Base-by-base conservation (phyloP, 345 rosid genomes). In the Gossypium mustelinum region DNA sequence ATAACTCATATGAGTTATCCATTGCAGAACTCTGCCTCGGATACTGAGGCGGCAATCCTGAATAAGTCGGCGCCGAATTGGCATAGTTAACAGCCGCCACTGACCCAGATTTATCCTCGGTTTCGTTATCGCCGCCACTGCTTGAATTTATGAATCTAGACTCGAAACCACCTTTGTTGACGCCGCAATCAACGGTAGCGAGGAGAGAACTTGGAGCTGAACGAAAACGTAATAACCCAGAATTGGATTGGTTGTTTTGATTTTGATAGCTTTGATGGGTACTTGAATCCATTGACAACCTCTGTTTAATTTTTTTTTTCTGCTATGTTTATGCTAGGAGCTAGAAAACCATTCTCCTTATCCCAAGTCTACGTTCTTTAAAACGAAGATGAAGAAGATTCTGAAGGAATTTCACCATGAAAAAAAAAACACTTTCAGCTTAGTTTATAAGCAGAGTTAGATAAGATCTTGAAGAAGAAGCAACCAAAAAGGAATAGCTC, bases 401-500 rank as follows among this genome's bases (percentile, higher is more conserved):
- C 80, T 17, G 47, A 66, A 41, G 80, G 81, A 81, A 81, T 85
- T 78, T 47, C 79, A 41, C 76, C 77, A 74, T 85, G 64, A 27
- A 73, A 67, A 75, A 64, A 52, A 2, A 29, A 34, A 34, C 6
- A 34, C 7, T 50, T 55, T 76, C 79, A 81, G 93, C 93, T 88
- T 88, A 85, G 72, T 83, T 81, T 70, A 72, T 81, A 90, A 90
- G 97, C 92, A 83, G 84, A 77, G 75, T 27, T 60, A 80, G 94
- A 92, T 86, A 90, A 89, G 90, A 94, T 70, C 97, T 90, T 94
- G 84, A 79, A 79, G 84, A 79, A 60, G 87, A 90, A 92, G 92
- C 86, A 84, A 87, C 80, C 74, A 7, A 80, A 34, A 75, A 80
- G 77, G 59, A 73, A 67, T 56, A 24, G 64, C n/a, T 59, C 27